Evolutionary conservation across 305 asterid species (phyloP).

Genomic region (Fraxinus platypoda): DNA sequence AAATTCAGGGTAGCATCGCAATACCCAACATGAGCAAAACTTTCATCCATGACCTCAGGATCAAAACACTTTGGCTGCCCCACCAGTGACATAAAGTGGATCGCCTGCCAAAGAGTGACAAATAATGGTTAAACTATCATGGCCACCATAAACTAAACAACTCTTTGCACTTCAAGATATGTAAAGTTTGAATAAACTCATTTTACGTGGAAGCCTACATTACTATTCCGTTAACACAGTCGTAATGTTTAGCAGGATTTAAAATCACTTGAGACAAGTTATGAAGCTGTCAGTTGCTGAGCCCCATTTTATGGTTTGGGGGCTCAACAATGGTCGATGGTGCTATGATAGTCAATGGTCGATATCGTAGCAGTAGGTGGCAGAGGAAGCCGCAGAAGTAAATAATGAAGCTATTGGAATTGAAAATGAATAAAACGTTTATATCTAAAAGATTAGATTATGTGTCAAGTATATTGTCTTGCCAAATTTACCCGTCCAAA

Average conservation of each 20-base stretch:
- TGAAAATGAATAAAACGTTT: neutral
- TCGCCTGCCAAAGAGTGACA: slow-evolving; percentile 56
- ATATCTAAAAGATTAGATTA: neutral
- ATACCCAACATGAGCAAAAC: slow-evolving; percentile 87
- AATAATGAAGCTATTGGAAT: neutral
- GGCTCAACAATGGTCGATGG: neutral
- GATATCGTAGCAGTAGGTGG: neutral
- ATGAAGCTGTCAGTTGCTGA: neutral
- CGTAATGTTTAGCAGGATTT: neutral
- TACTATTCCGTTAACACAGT: neutral
- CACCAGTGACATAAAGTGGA: slow-evolving; percentile 76
- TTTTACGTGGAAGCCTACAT: neutral
- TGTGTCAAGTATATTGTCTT: neutral
- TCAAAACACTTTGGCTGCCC: slow-evolving; percentile 63
- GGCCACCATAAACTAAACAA: slow-evolving; percentile 9
- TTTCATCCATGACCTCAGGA: slow-evolving; percentile 46
- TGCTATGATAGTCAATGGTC: neutral
- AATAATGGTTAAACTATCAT: slow-evolving; percentile 9
- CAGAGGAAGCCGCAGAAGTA: neutral
- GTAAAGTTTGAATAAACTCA: neutral
- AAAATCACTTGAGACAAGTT: neutral
- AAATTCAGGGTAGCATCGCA: neutral
- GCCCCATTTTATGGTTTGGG: neutral
- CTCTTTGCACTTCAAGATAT: neutral
- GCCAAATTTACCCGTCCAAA: neutral